Percentiles rank a stretch among this genome's conserved stretches.
These are phyloP conservation scores for Meyerozyma athensensis DNA, from an alignment of 1,139 yeast species.

Conservation along the genomic window DNA sequence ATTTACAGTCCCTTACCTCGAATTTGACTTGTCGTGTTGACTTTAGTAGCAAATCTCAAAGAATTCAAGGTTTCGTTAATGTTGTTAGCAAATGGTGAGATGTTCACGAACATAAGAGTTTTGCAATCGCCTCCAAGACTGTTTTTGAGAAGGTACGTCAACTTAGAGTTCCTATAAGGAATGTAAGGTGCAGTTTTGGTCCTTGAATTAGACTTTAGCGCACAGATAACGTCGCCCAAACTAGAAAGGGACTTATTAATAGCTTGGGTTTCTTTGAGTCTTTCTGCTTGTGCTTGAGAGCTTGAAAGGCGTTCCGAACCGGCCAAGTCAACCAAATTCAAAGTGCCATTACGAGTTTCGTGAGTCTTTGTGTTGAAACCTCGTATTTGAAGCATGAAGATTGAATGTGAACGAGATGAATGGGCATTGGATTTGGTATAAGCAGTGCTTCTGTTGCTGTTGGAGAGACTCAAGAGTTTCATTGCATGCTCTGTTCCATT, in stretches of 20 bases:
- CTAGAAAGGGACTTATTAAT: slow-evolving; percentile 87
- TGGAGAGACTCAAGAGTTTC: slow-evolving; percentile 49
- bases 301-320: slow-evolving; percentile 83
- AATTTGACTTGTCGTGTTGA: slow-evolving; percentile 46
- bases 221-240: slow-evolving; percentile 84
- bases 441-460: slow-evolving; percentile 68
- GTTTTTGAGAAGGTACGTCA: slow-evolving; percentile 79
- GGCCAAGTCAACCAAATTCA: slow-evolving; percentile 78
- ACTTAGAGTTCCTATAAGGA: slow-evolving; percentile 53
- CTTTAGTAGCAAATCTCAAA: slow-evolving; percentile 83
- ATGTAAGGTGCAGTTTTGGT: slow-evolving; percentile 31
- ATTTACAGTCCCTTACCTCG: slow-evolving; percentile 5
- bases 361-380: slow-evolving; percentile 55
- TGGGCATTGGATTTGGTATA: slow-evolving; percentile 77
- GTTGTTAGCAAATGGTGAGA: slow-evolving; percentile 64
- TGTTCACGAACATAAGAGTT: slow-evolving; percentile 89
- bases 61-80: slow-evolving; percentile 79
- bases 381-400: slow-evolving; percentile 59
- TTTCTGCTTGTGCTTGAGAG: slow-evolving; percentile 74
- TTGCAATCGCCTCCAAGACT: slow-evolving; percentile 85
- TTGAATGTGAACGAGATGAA: slow-evolving; percentile 67
- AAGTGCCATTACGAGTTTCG: slow-evolving; percentile 50
- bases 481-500: slow-evolving; percentile 48
- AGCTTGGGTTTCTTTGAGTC: slow-evolving; percentile 83
- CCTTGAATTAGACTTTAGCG: slow-evolving; percentile 45